phyloP scores from a whole-genome alignment of 176 grass and related monocot species.

The Otatea glauca region DNA sequence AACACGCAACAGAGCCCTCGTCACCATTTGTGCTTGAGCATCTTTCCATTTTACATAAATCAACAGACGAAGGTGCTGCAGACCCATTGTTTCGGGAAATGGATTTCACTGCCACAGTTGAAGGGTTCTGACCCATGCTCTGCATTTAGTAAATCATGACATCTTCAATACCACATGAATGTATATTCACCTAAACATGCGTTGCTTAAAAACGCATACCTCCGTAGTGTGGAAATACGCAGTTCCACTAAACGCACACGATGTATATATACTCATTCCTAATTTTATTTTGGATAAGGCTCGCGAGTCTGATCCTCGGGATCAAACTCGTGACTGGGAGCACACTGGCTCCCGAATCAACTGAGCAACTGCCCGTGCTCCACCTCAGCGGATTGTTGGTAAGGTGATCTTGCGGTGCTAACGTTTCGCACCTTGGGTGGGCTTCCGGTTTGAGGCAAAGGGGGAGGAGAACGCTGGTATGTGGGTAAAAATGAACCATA shows the following conservation, averaged over 20 bases:
- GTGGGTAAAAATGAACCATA: constrained; percentile 91
- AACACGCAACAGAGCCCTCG: constrained; percentile 24
- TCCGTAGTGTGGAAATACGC: too few relatives aligned
- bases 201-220: constrained; percentile 14
- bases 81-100: constrained; percentile 52
- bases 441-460: constrained; percentile 57
- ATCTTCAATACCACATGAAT: constrained; percentile 33
- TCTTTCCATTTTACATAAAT: constrained; percentile 51
- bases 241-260: too few relatives aligned
- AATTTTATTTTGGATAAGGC: too few relatives aligned
- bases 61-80: constrained; percentile 48
- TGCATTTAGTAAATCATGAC: constrained; percentile 44
- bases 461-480: constrained; percentile 63
- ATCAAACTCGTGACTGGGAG: too few relatives aligned
- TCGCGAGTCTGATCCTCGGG: too few relatives aligned
- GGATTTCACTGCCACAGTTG: constrained; percentile 47
- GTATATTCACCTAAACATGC: constrained; percentile 21
- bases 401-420: constrained; percentile 59
- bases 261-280: too few relatives aligned
- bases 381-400: constrained; percentile 19
- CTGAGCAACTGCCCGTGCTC: too few relatives aligned
- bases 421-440: constrained; percentile 41
- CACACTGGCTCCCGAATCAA: too few relatives aligned
- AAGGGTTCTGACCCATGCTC: constrained; percentile 53
- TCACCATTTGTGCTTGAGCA: constrained; percentile 38